Conservation (phyloP, 495 filamentous ascomycete genomes). For the Penicillium nucicola region DNA sequence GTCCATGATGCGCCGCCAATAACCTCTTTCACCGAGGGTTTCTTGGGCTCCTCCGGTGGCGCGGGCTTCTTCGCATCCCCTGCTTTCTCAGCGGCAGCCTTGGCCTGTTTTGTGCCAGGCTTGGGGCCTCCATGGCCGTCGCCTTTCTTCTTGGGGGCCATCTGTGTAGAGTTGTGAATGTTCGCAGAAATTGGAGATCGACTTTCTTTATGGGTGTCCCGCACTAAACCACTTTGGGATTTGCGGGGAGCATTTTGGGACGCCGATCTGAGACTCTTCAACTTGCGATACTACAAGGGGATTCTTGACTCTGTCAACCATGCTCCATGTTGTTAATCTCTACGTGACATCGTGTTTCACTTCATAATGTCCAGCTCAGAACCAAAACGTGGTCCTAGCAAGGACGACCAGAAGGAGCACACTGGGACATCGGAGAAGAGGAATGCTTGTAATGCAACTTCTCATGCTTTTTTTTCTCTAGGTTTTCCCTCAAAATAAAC, state of each 20-base stretch:
- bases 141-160: slow-evolving; percentile 45
- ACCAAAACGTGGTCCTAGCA: background rate
- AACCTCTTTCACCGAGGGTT: slow-evolving; percentile 77
- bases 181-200: background rate
- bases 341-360: background rate
- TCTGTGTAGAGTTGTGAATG: slow-evolving; percentile 14
- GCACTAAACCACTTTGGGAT: slow-evolving; percentile 35
- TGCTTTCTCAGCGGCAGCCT: slow-evolving; percentile 37
- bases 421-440: slow-evolving; percentile 30
- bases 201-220: slow-evolving; percentile 22
- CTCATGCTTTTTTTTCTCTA: background rate
- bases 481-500: background rate
- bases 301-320: background rate
- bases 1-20: slow-evolving; percentile 98
- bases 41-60: slow-evolving; percentile 60
- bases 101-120: slow-evolving; percentile 45
- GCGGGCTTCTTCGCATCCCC: slow-evolving; percentile 34
- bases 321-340: background rate
- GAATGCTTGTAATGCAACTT: slow-evolving; percentile 37
- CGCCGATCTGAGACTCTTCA: slow-evolving; percentile 2
- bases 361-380: slow-evolving; percentile 7
- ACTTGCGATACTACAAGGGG: background rate
- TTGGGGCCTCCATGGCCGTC: slow-evolving; percentile 42
- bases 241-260: slow-evolving; percentile 23
- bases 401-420: background rate